Conservation (phyloP, 2,329 filamentous ascomycete genomes). For the Catunica adiposa region DNA sequence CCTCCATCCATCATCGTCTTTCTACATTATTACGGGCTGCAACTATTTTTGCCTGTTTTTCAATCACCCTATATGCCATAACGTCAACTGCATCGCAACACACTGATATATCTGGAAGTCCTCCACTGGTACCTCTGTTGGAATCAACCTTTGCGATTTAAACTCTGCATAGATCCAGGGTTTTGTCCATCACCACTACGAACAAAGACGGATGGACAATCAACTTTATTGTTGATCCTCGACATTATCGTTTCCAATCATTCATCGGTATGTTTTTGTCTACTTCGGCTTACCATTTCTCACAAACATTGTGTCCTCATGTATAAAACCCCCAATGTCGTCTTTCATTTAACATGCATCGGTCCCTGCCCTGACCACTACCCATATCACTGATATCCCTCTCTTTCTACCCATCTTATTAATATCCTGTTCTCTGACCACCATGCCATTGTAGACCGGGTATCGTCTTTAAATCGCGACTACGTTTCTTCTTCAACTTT, state of each 20-base stretch:
- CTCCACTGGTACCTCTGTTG: not conserved
- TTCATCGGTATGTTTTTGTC: no score
- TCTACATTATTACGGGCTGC: not conserved
- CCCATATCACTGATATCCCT: not conserved
- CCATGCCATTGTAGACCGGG: not conserved
- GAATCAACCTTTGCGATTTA: not conserved
- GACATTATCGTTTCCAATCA: no score
- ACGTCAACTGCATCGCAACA: not conserved
- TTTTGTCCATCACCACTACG: not conserved
- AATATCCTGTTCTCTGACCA: not conserved
- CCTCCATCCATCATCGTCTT: not conserved
- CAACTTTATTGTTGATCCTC: not conserved
- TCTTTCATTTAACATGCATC: slow-evolving; percentile 6
- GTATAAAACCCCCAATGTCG: not conserved
- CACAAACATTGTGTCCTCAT: no score
- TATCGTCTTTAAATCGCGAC: not conserved
- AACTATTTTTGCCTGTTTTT: not conserved
- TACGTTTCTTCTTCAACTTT: not conserved
- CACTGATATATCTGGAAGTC: not conserved
- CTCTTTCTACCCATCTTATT: no score
- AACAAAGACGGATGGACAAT: not conserved
- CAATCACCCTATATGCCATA: not conserved
- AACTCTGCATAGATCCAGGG: not conserved
- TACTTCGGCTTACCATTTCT: no score
- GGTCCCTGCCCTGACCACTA: not conserved